phyloP scores from a whole-genome alignment of 805 yeast species.

The Pichia deserticola region DNA sequence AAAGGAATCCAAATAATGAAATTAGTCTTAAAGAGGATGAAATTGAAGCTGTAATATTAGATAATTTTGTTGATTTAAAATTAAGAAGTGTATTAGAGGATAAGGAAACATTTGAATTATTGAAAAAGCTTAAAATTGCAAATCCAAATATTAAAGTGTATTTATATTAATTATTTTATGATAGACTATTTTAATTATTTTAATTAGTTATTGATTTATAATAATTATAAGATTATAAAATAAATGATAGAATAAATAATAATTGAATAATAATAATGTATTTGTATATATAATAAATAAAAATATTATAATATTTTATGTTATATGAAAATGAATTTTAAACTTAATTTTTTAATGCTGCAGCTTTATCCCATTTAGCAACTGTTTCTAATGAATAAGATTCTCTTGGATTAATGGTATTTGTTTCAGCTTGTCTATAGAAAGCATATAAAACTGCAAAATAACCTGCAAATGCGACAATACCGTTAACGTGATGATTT shows the following conservation, averaged over 20 bases:
- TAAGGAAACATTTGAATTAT: conserved; percentile 35
- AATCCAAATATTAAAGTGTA: conserved; percentile 42
- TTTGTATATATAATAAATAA: not conserved
- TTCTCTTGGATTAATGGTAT: conserved; percentile 30
- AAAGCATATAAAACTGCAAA: conserved; percentile 28
- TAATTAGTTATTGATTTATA: not conserved
- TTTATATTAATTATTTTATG: conserved; percentile 32
- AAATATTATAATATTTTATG: no score
- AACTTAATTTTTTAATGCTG: conserved; percentile 4
- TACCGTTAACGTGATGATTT: conserved; percentile 40
- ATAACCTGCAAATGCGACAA: conserved; percentile 33
- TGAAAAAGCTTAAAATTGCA: conserved; percentile 31
- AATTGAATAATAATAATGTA: not conserved
- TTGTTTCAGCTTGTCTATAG: conserved; percentile 32
- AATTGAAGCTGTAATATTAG: conserved; percentile 50
- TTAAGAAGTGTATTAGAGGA: conserved; percentile 54
- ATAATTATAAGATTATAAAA: conserved; percentile 2
- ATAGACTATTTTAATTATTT: no score
- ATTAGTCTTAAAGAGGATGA: conserved; percentile 34
- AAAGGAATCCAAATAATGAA: conserved; percentile 24
- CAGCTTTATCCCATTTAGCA: conserved; percentile 40
- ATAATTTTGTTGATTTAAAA: conserved; percentile 56
- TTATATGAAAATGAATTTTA: not conserved
- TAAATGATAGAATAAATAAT: not conserved
- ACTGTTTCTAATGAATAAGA: conserved; percentile 34